Evolutionary conservation across 768 basidiomycete genomes (phyloP), one percentile per base, ranked within the genome.

Genomic region (Daedaleopsis sinensis): DNA sequence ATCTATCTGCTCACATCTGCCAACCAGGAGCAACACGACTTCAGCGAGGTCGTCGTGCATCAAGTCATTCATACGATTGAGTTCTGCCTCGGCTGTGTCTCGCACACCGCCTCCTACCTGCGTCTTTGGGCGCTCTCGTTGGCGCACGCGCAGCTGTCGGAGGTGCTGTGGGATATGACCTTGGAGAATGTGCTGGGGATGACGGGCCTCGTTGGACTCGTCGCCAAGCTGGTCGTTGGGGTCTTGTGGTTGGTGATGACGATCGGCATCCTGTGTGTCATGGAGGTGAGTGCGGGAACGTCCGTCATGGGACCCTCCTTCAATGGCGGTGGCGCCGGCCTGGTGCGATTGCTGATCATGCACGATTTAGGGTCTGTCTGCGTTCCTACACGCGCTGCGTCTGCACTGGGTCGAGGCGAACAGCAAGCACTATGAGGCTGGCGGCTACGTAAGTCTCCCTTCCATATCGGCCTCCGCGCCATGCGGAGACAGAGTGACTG

Each of bases 1-100:
- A 32, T 58, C 57, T 35, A 27, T 58, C 57, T 35, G 42, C 59
- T 42, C 21, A 56, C 46, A 32, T 51, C 12, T 18, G 38, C 62
- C 54, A 32, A 68, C 65, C 71, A 89, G 84, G 87, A 94, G 77
- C 82, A 91, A 51, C 93, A 96, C 73, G 94, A 97, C 70, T 93
- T 98, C 75, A 81, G 94, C 71, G 97, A 99, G 75, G 86, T 97
- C 60, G 85, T 97, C 23, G 92, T 98, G 61, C 96, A 99, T 76
- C 97, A 99, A 75, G 81, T 97, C 63, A 99, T 99, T 70, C 97
- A 98, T 76, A 96, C 95, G 24, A 98, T 99, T 76, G 97, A 99
- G 78, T 99, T 98, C 77, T 99, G 97, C 73, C 86, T 99, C 37
- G 97, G 96, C 8, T 98, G 96, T 75, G 98, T 98, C 70, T 98